Base-by-base conservation (phyloP, 1,284 basidiomycete species). In the Ceratobasidium sp. region DNA sequence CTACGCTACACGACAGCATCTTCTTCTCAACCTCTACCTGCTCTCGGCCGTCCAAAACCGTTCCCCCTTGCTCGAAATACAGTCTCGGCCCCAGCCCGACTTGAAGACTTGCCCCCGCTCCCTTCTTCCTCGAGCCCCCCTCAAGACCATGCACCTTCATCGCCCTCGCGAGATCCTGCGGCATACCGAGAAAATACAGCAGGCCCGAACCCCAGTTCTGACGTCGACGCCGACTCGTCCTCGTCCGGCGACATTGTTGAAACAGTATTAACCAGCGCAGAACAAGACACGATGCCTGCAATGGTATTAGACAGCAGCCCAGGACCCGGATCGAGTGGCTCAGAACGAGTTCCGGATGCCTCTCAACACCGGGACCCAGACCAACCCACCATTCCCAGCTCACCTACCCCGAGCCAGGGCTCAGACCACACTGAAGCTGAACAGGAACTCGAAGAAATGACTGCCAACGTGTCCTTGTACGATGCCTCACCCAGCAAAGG, bases 401-500 rank as follows among this genome's bases (percentile, higher is more conserved):
- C 60, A 32, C 60, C 60, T 20, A 64, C 43, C 34, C 35, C 49
- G 7, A 45, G 31, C 47, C 25, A 31, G n/a, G 52, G n/a, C 27
- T n/a, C 29, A 32, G 32, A 53, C 64, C 8, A 52, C 53, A 29
- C 35, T 52, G 5, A 52, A 67, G 52, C 8, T 20, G 22, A 7
- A 40, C 7, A 17, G 7, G 8, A 40, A 40, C 38, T 50, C 54
- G 15, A 52, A 54, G 25, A 38, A 31, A 29, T 42, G n/a, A 52
- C 54, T 20, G 64, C 64, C 7, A 54, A 54, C 12, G 64, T 67
- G 5, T 67, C 64, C 0, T 27, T 67, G 4, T 38, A 67, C 15
- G 64, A 67, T 3, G 31, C 49, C 12, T 38, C 31, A 12, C 50
- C 31, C 1, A 60, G 29, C 6, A 12, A 38, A 34, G 20, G 29